Conservation (phyloP, 495 filamentous ascomycete species). For the Bacidia gigantensis region DNA sequence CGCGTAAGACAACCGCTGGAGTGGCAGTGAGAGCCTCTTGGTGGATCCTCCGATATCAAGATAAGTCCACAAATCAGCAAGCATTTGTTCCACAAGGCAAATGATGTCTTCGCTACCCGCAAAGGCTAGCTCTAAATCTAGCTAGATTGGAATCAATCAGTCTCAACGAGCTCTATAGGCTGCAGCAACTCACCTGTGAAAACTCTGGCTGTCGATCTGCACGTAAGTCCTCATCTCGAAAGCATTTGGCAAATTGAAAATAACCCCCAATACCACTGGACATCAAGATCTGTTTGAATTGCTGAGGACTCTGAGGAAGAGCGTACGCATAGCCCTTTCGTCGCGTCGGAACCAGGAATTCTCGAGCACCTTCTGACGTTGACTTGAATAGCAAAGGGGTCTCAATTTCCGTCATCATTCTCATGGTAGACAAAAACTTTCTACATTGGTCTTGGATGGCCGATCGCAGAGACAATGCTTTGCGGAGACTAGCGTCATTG, state of each 20-base stretch:
- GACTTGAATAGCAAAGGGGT: conserved; percentile 95
- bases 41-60: neutral
- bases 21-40: conserved; percentile 20
- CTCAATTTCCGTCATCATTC: conserved; percentile 65
- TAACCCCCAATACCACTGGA: conserved; percentile 70
- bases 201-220: conserved; percentile 96
- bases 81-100: conserved; percentile 47
- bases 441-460: conserved; percentile 38
- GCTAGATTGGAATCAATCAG: conserved; percentile 28
- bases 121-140: conserved; percentile 90
- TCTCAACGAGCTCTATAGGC: neutral
- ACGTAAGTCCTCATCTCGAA: conserved; percentile 86
- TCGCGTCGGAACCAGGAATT: conserved; percentile 89
- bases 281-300: conserved; percentile 98
- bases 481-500: conserved; percentile 45
- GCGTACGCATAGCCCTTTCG: conserved; percentile 67
- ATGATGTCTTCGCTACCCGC: conserved; percentile 63
- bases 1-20: conserved; percentile 41
- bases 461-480: conserved; percentile 48
- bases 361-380: conserved; percentile 86
- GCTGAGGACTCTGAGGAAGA: conserved; percentile 88
- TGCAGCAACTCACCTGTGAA: conserved; percentile 52
- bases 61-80: conserved; percentile 40
- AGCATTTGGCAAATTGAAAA: conserved; percentile 87
- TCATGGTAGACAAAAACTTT: conserved; percentile 31